Conservation (phyloP, 202 grass and related monocot genomes). For the Zoysia matrella region DNA sequence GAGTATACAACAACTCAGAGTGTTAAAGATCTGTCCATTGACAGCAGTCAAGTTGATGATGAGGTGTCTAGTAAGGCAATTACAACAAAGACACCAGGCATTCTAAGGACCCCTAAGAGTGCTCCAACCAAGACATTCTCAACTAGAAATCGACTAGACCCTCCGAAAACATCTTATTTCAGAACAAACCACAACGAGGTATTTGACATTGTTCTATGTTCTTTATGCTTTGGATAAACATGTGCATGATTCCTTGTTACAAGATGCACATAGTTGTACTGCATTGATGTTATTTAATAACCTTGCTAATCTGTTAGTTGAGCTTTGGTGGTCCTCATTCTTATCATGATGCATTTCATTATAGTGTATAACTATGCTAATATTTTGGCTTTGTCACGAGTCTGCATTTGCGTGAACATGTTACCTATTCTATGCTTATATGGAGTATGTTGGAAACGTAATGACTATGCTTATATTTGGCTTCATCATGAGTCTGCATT, state of each 20-base stretch:
- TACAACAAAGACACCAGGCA: constrained; percentile 41
- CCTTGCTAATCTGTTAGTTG: constrained; percentile 9
- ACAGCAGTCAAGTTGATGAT: constrained; percentile 47
- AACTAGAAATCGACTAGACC: constrained; percentile 43
- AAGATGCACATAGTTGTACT: constrained; percentile 14
- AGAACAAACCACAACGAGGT: constrained; percentile 51
- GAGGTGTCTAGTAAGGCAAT: constrained; percentile 49
- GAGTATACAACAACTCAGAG: constrained; percentile 48
- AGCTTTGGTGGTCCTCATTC: constrained; percentile 14
- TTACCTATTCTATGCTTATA: background rate
- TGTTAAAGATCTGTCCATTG: constrained; percentile 52
- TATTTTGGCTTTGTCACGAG: background rate
- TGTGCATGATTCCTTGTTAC: constrained; percentile 14
- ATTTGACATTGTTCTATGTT: background rate
- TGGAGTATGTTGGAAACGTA: too few species aligned
- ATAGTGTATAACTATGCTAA: background rate
- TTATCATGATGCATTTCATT: constrained; percentile 20
- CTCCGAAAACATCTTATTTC: constrained; percentile 51
- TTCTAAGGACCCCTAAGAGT: constrained; percentile 40
- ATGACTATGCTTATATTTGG: too few species aligned
- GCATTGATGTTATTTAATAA: constrained; percentile 16
- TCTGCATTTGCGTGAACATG: constrained; percentile 22
- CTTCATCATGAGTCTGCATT: too few species aligned
- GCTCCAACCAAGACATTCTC: constrained; percentile 53
- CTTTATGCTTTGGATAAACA: background rate